Conservation (phyloP, 306 rosid species). For the Mimosa bimucronata region DNA sequence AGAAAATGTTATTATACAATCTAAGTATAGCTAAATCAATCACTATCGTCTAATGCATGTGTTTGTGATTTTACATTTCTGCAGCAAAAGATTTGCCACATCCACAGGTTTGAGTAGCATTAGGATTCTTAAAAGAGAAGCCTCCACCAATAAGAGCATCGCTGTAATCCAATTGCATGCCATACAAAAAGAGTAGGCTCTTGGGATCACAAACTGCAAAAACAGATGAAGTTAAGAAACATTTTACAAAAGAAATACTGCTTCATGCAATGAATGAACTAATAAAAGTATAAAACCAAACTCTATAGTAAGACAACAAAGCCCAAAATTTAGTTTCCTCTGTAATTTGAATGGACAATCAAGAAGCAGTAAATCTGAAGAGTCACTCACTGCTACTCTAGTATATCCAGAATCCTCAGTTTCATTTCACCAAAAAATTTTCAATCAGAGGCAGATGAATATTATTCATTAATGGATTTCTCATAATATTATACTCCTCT, state of each 20-base stretch:
- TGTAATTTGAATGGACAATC: background rate
- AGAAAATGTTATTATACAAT: constrained; percentile 25
- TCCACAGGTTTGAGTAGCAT: constrained; percentile 96
- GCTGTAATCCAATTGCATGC: constrained; percentile 97
- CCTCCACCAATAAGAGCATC: constrained; percentile 98
- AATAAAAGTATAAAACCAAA: background rate
- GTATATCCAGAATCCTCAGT: background rate
- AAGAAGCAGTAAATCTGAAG: background rate
- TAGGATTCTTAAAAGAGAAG: constrained; percentile 93
- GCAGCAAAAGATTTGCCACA: constrained; percentile 97
- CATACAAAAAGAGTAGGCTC: constrained; percentile 88
- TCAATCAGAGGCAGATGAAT: background rate
- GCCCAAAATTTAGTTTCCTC: background rate
- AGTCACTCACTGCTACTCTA: background rate
- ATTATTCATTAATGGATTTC: background rate
- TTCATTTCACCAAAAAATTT: constrained; percentile 6
- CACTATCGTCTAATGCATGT: constrained; percentile 36
- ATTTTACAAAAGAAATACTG: background rate
- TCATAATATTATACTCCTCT: background rate
- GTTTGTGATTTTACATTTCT: constrained; percentile 64
- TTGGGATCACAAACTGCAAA: constrained; percentile 92
- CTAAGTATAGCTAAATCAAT: constrained; percentile 32
- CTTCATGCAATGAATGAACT: background rate
- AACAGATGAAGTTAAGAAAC: constrained; percentile 24
- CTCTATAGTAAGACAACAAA: background rate